phyloP scores from a whole-genome alignment of 2,329 filamentous ascomycete genomes.

The Penicillium sp. region DNA sequence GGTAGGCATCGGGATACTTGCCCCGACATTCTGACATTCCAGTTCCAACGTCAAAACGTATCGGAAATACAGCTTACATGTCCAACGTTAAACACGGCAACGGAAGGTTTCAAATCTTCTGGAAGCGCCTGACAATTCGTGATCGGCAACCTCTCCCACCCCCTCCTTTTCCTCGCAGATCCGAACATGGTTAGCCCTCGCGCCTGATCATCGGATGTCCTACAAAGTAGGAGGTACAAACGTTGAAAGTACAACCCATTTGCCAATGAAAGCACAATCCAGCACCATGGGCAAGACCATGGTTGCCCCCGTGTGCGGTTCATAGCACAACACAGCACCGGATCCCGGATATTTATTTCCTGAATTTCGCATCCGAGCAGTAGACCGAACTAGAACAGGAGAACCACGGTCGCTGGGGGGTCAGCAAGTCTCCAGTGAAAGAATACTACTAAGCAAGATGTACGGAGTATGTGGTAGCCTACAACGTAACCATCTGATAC shows the following conservation, averaged over 20 bases:
- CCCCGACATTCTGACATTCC: neutral
- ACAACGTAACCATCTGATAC: too few species aligned
- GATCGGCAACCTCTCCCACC: neutral
- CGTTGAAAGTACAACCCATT: neutral
- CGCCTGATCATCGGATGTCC: slow-evolving; percentile 2
- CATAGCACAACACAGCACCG: neutral
- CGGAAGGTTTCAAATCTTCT: slow-evolving; percentile 3
- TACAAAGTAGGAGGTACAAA: neutral
- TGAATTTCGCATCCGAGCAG: neutral
- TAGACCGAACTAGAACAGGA: neutral
- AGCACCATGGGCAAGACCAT: neutral
- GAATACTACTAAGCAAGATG: too few species aligned
- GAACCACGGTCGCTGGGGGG: slow-evolving; percentile 1
- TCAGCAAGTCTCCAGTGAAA: neutral
- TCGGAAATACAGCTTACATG: neutral
- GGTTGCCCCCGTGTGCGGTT: neutral
- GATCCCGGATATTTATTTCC: neutral
- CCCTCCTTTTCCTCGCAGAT: neutral
- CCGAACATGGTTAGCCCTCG: neutral
- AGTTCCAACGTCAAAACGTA: neutral
- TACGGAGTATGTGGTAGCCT: too few species aligned
- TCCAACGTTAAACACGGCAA: neutral
- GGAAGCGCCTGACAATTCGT: neutral
- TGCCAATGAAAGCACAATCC: neutral
- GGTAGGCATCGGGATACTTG: neutral